Evolutionary conservation across 2,329 filamentous ascomycete genomes (phyloP).

Genomic region (Sporothrix sp.): DNA sequence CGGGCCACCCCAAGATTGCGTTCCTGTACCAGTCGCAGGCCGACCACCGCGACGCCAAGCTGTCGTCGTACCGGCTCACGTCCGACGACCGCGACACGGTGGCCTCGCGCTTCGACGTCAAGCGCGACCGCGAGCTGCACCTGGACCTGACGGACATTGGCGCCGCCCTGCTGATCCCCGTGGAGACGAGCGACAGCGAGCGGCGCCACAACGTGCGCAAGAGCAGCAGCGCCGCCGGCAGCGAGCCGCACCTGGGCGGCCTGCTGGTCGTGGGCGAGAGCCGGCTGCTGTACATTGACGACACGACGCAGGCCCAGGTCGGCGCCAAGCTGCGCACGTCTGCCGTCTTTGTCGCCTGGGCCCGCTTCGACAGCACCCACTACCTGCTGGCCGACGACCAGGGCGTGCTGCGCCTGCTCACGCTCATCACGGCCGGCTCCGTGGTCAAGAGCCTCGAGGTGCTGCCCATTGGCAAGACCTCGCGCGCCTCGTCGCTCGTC

Average conservation of each 20-base stretch:
- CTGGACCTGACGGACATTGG: constrained; percentile 45
- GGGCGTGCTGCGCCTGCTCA: constrained; percentile 74
- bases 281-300: constrained; percentile 75
- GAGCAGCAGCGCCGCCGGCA: constrained; percentile 25
- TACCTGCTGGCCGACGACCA: constrained; percentile 93
- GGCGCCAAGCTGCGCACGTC: constrained; percentile 59
- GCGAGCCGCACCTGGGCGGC: constrained; percentile 55
- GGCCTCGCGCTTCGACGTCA: constrained; percentile 44
- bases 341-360: constrained; percentile 88
- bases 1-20: constrained; percentile 47
- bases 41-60: constrained; percentile 42
- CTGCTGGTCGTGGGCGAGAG: constrained; percentile 71
- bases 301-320: constrained; percentile 57
- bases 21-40: constrained; percentile 47
- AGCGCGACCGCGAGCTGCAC: constrained; percentile 45
- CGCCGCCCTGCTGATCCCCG: constrained; percentile 52
- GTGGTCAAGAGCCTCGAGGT: constrained; percentile 66
- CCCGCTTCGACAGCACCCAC: constrained; percentile 66
- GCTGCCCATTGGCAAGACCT: constrained; percentile 53
- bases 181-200: constrained; percentile 43
- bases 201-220: constrained; percentile 54
- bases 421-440: constrained; percentile 56
- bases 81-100: constrained; percentile 46
- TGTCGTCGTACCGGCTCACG: constrained; percentile 51
- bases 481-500: constrained; percentile 67